Conservation (phyloP, 2,329 filamentous ascomycete genomes). For the Botrytis fragariae region DNA sequence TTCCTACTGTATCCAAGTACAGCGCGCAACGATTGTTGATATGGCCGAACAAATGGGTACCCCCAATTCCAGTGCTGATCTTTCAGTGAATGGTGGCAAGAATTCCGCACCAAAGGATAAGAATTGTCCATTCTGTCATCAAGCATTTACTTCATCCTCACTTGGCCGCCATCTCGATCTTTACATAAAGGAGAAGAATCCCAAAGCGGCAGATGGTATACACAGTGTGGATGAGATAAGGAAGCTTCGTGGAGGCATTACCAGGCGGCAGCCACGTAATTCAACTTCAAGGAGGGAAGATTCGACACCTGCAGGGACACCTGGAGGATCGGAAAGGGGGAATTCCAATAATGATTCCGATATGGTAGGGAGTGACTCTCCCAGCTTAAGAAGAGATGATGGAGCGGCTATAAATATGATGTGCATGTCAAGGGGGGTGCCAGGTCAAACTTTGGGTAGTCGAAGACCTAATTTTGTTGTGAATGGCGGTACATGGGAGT, state of each 20-base stretch:
- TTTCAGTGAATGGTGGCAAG: slow-evolving; percentile 36
- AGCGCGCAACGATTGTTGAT: slow-evolving; percentile 8
- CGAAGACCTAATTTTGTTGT: slow-evolving; percentile 32
- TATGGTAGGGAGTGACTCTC: slow-evolving; percentile 38
- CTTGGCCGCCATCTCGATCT: slow-evolving; percentile 91
- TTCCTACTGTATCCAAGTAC: slow-evolving; percentile 6
- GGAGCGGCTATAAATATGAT: slow-evolving; percentile 39
- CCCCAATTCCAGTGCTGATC: slow-evolving; percentile 38
- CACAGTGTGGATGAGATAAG: slow-evolving; percentile 89
- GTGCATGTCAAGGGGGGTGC: neutral
- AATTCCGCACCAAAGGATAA: slow-evolving; percentile 65
- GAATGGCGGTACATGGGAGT: slow-evolving; percentile 64
- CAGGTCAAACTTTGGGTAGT: slow-evolving; percentile 34
- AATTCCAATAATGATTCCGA: slow-evolving; percentile 38
- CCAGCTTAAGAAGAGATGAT: slow-evolving; percentile 40
- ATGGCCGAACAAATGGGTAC: slow-evolving; percentile 40
- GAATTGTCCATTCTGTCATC: slow-evolving; percentile 81
- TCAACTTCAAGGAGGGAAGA: slow-evolving; percentile 53
- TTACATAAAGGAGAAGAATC: slow-evolving; percentile 91
- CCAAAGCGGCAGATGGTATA: slow-evolving; percentile 79
- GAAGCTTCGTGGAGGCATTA: slow-evolving; percentile 80
- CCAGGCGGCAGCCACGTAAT: slow-evolving; percentile 74
- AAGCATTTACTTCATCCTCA: slow-evolving; percentile 89
- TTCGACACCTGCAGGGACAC: slow-evolving; percentile 57
- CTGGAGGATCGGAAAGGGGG: slow-evolving; percentile 41